These are phyloP conservation scores for Botryococcus braunii DNA, from an alignment of 163 green algal genomes.

Conservation along the genomic window DNA sequence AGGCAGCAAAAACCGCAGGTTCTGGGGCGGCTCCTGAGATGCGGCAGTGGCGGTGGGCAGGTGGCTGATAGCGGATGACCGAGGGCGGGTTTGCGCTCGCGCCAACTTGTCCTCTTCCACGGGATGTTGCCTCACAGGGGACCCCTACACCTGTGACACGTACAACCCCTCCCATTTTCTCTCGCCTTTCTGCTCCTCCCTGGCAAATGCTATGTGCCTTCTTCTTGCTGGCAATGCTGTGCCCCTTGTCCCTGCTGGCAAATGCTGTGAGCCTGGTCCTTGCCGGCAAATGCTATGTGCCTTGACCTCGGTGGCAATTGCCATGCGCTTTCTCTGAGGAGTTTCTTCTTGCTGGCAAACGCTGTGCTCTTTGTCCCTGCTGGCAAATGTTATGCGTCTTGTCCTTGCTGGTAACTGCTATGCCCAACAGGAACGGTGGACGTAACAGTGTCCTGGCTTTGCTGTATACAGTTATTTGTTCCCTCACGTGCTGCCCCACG, in stretches of 20 bases:
- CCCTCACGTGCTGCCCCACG: too few relatives aligned
- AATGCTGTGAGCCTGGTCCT: too few relatives aligned
- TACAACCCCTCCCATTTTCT: slow-evolving; percentile 19
- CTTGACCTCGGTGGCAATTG: background rate
- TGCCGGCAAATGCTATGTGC: too few relatives aligned
- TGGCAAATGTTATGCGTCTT: background rate
- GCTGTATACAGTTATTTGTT: too few relatives aligned
- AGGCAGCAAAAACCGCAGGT: too few relatives aligned
- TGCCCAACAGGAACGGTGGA: background rate
- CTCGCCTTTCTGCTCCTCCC: background rate
- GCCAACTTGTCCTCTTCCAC: slow-evolving; percentile 37
- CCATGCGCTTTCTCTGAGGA: background rate
- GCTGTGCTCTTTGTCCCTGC: background rate
- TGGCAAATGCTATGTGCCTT: background rate
- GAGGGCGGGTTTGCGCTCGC: slow-evolving; percentile 46
- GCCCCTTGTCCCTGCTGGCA: background rate
- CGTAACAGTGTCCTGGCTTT: background rate
- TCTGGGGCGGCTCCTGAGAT: background rate
- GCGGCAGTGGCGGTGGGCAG: slow-evolving; percentile 8
- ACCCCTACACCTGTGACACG: slow-evolving; percentile 51
- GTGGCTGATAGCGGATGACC: slow-evolving; percentile 45
- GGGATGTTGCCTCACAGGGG: slow-evolving; percentile 55
- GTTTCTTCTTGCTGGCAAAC: background rate
- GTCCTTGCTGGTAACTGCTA: too few relatives aligned
- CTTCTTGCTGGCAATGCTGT: background rate